Evolutionary conservation across 2,329 filamentous ascomycete species (phyloP), one percentile per base, ranked within the genome.

Genomic region (Lizonia empirigonia): DNA sequence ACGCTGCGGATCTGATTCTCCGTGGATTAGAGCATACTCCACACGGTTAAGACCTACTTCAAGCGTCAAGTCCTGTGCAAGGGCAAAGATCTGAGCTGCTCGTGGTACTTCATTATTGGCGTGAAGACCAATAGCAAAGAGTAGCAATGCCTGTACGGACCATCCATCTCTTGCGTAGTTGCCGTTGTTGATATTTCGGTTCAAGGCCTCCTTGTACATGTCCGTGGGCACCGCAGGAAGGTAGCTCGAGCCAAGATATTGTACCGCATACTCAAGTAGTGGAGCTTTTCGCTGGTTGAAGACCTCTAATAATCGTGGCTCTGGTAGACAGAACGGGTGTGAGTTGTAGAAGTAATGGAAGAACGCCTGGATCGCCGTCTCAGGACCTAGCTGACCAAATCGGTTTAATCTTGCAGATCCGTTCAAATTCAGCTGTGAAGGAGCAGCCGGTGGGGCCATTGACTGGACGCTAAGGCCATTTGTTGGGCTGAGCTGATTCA

Each of bases 81-180:
- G 81, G 9, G 77, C 76, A 16, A 96, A 81, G 15, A 90, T 80
- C 37, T 86, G 79, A 9, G 85, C 80, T 0, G 90, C 87, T 65
- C 85, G 84, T 20, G 84, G 81, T 34, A 88, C 85, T 58, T 91
- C 82, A 63, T 87, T 88, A 58, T 83, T 85, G 5, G 90, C 89
- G 67, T 96, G 90, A 7, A 96, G 78, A 0, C 86, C 86, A 56
- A 96, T 86, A 18, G 91, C 81, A 45, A 91, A 82, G 4, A 96
- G 78, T 35, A 96, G 74, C 68, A 94, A 80, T 3, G 90, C 86
- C 74, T 96, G 92, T 0, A 95, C 85, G 4, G 86, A 76, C 66
- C 85, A 90, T 0, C 67, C 68, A 44, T 75, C 72, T 50, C 67
- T 65, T 23, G 65, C 49, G 24, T 65, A 67, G 32, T 63, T 65